Percentiles rank a stretch among this genome's conserved stretches.
Evolutionary conservation across 305 asterid species (phyloP).

Genomic region (Fraxinus paxiana): DNA sequence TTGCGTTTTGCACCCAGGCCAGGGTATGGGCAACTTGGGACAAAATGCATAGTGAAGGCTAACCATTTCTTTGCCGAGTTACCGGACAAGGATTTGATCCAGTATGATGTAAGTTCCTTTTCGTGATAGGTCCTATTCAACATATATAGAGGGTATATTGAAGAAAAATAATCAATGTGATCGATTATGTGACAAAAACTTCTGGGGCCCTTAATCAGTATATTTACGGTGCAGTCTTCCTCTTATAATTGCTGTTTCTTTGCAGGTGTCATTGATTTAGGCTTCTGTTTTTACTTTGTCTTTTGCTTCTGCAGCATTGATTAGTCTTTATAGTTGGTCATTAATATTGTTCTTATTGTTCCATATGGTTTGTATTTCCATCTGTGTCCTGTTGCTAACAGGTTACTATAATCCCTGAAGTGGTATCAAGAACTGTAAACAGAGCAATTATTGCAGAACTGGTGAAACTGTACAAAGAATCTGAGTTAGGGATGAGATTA

Average conservation of each 20-base stretch:
- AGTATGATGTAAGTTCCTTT: slow-evolving; percentile 82
- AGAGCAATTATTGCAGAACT: slow-evolving; percentile 82
- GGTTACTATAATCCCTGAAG: slow-evolving; percentile 93
- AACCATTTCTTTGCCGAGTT: slow-evolving; percentile 93
- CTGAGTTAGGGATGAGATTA: slow-evolving; percentile 83
- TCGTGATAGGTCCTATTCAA: slow-evolving; percentile 17
- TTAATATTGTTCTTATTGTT: slow-evolving; percentile 30
- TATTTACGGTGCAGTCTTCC: slow-evolving; percentile 34
- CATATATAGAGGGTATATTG: slow-evolving; percentile 16
- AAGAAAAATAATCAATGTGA: slow-evolving; percentile 22
- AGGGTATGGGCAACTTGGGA: slow-evolving; percentile 85
- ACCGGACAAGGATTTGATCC: slow-evolving; percentile 88
- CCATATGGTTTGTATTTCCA: slow-evolving; percentile 17
- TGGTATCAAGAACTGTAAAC: slow-evolving; percentile 70
- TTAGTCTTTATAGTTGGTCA: slow-evolving; percentile 37
- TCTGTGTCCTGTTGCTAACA: slow-evolving; percentile 29
- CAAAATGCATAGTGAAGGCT: slow-evolving; percentile 89
- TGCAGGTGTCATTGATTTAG: slow-evolving; percentile 1
- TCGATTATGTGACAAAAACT: slow-evolving; percentile 28
- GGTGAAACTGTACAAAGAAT: slow-evolving; percentile 71
- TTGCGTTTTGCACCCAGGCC: slow-evolving; percentile 75
- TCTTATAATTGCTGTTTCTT: slow-evolving; percentile 18
- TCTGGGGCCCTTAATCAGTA: slow-evolving; percentile 40
- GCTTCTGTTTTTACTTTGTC: slow-evolving; percentile 32
- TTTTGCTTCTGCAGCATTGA: slow-evolving; percentile 44